Base-by-base conservation (phyloP, 306 rosid species). In the barrel medic (Medicago truncatula) region DNA sequence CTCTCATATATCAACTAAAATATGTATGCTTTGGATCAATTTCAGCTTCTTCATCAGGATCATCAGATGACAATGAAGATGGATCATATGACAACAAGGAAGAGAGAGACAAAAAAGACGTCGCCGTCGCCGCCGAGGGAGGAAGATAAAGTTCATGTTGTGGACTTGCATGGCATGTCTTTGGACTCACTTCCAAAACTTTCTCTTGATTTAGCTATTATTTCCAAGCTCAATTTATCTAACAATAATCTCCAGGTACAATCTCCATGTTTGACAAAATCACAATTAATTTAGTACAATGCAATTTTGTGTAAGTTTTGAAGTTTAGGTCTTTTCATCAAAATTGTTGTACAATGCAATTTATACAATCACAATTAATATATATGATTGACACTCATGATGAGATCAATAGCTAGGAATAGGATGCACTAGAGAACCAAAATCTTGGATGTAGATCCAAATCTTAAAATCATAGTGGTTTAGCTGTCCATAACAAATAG, bases 201-300 rank as follows among this genome's bases (percentile, higher is more conserved):
- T 66, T 72, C 90, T 2, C 80, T 94, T 46, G 90, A 90, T 78
- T 68, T 94, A 49, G 86, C 83, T 0, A 62, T 82, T 65, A 86
- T 94, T 77, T 84, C 49, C 83, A 94, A 85, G 69, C 79, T 94
- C 56, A 89, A 94, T 66, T 87, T 94, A 39, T 92, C 97, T 34
- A 90, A 88, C 21, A 94, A 94, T 82, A 90, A 92, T 80, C 89
- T 94, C 68, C 95, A 88, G 97, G 98, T 91, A 25, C 17, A 4
- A 3, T 56, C 31, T 56, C 3, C 8, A 15, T 0, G 38, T 34
- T 34, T 34, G 38, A 34, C 38, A 34, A 34, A 34, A 2, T 34
- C 38, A 34, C 38, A 6, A 34, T 34, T 34, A 28, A 28, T 28
- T 28, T 28, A 34, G 6, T 34, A 34, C 38, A 34, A 34, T 34